A percentile compares a stretch with the other conserved stretches of the same genome.
Evolutionary conservation across 495 filamentous ascomycete species (phyloP).

Genomic region (Aspergillus bridgeri): DNA sequence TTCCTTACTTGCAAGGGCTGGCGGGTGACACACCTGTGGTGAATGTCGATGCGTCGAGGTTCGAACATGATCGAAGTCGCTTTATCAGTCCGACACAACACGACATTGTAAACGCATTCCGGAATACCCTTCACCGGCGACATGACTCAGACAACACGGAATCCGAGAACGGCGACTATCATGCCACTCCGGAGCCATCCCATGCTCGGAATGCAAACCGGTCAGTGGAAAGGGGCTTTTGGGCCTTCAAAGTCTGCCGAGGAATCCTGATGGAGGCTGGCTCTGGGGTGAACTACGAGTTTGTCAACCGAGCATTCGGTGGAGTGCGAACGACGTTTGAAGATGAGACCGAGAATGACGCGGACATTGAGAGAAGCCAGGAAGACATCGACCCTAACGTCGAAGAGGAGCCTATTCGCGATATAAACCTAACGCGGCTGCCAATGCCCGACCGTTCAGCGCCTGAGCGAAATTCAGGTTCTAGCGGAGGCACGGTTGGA

Average conservation of each 20-base stretch:
- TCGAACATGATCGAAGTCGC: slow-evolving; percentile 52
- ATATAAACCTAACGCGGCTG: slow-evolving; percentile 25
- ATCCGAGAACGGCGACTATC: slow-evolving; percentile 29
- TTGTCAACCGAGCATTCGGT: slow-evolving; percentile 62
- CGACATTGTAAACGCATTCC: slow-evolving; percentile 57
- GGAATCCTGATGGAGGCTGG: slow-evolving; percentile 61
- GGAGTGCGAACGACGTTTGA: slow-evolving; percentile 44
- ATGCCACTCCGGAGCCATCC: slow-evolving; percentile 19
- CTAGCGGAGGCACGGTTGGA: background rate
- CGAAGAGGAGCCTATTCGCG: slow-evolving; percentile 38
- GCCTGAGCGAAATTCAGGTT: background rate
- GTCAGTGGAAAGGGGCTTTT: slow-evolving; percentile 49
- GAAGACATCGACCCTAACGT: slow-evolving; percentile 42
- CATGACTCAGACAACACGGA: slow-evolving; percentile 39
- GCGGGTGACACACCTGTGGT: slow-evolving; percentile 47
- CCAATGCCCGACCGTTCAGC: background rate
- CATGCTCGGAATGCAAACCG: slow-evolving; percentile 33
- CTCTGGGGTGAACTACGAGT: slow-evolving; percentile 53
- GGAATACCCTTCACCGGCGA: slow-evolving; percentile 47
- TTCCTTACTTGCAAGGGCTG: slow-evolving; percentile 55
- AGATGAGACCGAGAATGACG: slow-evolving; percentile 34
- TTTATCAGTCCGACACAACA: slow-evolving; percentile 52
- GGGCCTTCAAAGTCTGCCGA: slow-evolving; percentile 60
- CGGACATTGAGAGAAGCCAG: slow-evolving; percentile 38
- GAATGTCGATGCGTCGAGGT: slow-evolving; percentile 58